Evolutionary conservation across 306 rosid species (phyloP).

Genomic region (Acacia crassicarpa): DNA sequence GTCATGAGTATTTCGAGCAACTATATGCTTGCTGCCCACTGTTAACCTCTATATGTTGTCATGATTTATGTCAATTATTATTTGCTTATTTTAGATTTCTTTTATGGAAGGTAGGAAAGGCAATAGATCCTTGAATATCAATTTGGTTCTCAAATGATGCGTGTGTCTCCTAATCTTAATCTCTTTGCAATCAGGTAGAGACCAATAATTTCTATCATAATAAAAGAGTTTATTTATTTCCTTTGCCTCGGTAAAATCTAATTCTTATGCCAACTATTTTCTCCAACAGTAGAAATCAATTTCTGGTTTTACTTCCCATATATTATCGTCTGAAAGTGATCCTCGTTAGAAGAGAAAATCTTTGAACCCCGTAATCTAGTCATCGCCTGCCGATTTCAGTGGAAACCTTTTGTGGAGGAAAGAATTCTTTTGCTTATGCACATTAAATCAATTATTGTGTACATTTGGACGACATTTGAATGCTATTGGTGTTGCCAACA

Average conservation of each 20-base stretch:
- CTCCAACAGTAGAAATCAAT: slow-evolving; percentile 17
- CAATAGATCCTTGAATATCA: slow-evolving; percentile 19
- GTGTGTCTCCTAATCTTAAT: slow-evolving; percentile 6
- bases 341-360: background rate
- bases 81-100: background rate
- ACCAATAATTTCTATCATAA: background rate
- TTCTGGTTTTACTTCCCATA: slow-evolving; percentile 2
- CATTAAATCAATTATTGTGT: background rate
- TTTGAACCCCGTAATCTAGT: background rate
- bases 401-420: background rate
- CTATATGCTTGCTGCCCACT: background rate
- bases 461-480: slow-evolving; percentile 8
- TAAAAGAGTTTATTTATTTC: slow-evolving; percentile 13
- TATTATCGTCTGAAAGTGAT: slow-evolving; percentile 15
- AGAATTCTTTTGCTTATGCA: slow-evolving; percentile 4
- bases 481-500: slow-evolving; percentile 1
- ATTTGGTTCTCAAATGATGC: slow-evolving; percentile 31
- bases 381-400: slow-evolving; percentile 16
- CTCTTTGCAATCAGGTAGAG: slow-evolving; percentile 20
- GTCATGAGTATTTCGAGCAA: background rate
- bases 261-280: slow-evolving; percentile 21
- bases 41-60: background rate
- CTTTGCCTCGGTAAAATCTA: background rate
- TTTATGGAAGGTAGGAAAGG: background rate
- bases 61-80: background rate